Percentiles rank a stretch among this genome's conserved stretches.
Evolutionary conservation across 345 rosid genomes (phyloP).

Genomic region (Ceriops tagal): DNA sequence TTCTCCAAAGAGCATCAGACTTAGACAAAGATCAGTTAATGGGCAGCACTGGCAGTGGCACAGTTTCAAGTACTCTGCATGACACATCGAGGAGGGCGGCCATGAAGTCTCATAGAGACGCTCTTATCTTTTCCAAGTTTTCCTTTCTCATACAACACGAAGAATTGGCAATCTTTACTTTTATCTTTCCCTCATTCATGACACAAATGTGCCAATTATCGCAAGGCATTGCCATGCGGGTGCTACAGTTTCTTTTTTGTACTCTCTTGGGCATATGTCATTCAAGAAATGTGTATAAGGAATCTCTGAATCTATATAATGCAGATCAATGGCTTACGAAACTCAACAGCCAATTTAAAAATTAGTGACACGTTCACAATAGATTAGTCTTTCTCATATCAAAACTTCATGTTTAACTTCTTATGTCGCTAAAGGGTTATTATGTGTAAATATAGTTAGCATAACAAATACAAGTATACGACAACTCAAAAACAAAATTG

Average conservation of each 20-base stretch:
- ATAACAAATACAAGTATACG: no score
- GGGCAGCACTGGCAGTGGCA: conserved; percentile 4
- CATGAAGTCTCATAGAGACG: conserved; percentile 4
- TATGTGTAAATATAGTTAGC: no score
- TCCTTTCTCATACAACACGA: conserved; percentile 26
- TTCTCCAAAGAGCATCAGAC: no score
- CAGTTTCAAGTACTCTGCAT: neutral
- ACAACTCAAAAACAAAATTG: no score
- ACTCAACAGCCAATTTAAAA: no score
- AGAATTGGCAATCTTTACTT: conserved; percentile 20
- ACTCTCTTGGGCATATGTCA: conserved; percentile 4
- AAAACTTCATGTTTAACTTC: no score
- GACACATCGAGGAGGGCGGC: conserved; percentile 11
- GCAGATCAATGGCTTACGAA: no score
- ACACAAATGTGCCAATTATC: conserved; percentile 6
- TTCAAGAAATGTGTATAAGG: neutral
- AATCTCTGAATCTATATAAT: neutral
- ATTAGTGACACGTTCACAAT: no score
- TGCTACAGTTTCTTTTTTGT: conserved; percentile 7
- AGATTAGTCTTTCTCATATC: no score
- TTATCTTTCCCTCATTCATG: conserved; percentile 21
- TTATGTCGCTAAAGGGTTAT: no score
- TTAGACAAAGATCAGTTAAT: no score
- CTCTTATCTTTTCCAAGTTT: conserved; percentile 17
- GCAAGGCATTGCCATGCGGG: conserved; percentile 1